These are phyloP conservation scores for Ilyonectria robusta DNA, from an alignment of 2,329 filamentous ascomycete genomes.

Conservation along the genomic window DNA sequence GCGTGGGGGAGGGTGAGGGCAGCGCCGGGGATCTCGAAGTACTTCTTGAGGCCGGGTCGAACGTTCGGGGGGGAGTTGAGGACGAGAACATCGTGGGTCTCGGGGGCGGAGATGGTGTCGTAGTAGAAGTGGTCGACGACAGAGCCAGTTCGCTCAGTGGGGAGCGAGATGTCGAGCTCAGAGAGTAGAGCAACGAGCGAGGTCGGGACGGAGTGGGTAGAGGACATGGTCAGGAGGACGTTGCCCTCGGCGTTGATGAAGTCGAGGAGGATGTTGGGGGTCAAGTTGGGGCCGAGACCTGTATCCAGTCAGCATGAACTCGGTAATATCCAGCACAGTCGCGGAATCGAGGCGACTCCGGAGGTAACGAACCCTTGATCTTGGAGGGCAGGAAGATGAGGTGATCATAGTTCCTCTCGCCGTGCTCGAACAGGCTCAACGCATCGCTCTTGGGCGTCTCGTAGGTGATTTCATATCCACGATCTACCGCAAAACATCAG, in stretches of 20 bases:
- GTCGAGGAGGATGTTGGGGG: constrained; percentile 87
- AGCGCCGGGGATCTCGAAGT: constrained; percentile 72
- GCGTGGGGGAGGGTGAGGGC: constrained; percentile 86
- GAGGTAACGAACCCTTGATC: constrained; percentile 79
- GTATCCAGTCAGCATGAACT: constrained; percentile 32
- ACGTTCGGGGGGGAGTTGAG: constrained; percentile 77
- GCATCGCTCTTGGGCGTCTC: constrained; percentile 86
- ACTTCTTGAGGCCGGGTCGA: constrained; percentile 80
- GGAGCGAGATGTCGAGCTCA: constrained; percentile 91
- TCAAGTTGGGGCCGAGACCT: constrained; percentile 91
- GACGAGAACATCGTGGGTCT: constrained; percentile 91
- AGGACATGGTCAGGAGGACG: constrained; percentile 87
- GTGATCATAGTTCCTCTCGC: constrained; percentile 92
- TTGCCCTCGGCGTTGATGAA: constrained; percentile 95
- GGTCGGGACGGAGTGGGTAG: constrained; percentile 77
- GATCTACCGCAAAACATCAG: constrained; percentile 66
- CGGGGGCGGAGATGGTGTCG: constrained; percentile 80
- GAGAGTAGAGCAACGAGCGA: constrained; percentile 84
- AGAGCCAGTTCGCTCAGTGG: constrained; percentile 85
- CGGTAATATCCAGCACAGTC: background rate
- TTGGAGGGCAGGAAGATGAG: constrained; percentile 90
- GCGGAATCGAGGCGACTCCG: constrained; percentile 8
- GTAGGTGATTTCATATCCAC: constrained; percentile 86
- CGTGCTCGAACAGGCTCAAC: constrained; percentile 85
- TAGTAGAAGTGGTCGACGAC: constrained; percentile 98